Evolutionary conservation across 2,329 filamentous ascomycete species (phyloP).

Genomic region (Colletotrichum neosansevieriae): DNA sequence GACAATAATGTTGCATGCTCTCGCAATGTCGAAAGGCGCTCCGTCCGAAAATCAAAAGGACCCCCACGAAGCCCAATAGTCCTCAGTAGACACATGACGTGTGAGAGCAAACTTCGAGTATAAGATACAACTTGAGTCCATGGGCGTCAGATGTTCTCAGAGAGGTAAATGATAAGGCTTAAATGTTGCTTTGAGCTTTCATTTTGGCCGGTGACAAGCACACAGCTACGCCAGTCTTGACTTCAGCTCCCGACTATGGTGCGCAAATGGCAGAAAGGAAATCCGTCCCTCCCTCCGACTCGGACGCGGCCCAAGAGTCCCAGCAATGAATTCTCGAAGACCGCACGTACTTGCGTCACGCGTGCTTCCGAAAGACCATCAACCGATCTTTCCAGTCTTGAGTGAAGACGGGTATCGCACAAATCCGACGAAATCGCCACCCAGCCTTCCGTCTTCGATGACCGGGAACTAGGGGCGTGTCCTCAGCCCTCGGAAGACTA

Average conservation of each 20-base stretch:
- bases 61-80: too few relatives aligned
- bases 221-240: not conserved
- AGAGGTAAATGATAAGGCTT: too few relatives aligned
- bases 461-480: conserved; percentile 54
- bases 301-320: not conserved
- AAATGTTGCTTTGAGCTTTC: too few relatives aligned
- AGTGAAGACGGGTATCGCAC: conserved; percentile 34
- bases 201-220: too few relatives aligned
- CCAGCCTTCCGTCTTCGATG: conserved; percentile 58
- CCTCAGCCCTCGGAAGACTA: conserved; percentile 43
- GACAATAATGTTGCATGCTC: not conserved
- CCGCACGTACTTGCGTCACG: conserved; percentile 32
- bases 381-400: conserved; percentile 33
- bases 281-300: not conserved
- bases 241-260: not conserved
- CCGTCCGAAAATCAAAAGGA: too few relatives aligned
- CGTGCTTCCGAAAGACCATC: conserved; percentile 40
- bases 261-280: not conserved
- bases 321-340: conserved; percentile 21
- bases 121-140: too few relatives aligned
- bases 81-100: too few relatives aligned
- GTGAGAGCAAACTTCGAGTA: too few relatives aligned
- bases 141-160: too few relatives aligned
- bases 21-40: too few relatives aligned
- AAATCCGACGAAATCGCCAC: conserved; percentile 48